Conservation (phyloP, 1,284 basidiomycete genomes). For the Schizophyllum amplum region DNA sequence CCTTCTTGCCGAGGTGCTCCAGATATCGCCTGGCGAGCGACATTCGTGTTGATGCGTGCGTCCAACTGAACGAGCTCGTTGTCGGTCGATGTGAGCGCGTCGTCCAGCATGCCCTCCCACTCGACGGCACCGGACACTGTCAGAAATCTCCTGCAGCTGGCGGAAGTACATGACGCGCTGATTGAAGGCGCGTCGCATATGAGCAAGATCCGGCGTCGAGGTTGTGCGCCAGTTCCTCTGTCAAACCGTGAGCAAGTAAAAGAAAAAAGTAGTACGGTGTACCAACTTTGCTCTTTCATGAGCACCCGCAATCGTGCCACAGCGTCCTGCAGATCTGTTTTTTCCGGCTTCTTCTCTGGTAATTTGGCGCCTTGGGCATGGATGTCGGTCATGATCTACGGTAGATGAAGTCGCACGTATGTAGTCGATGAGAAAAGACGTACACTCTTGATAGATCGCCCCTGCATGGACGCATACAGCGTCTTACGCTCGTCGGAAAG, state of each 20-base stretch:
- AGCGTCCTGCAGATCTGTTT: conserved; percentile 42
- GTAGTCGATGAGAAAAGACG: conserved; percentile 12
- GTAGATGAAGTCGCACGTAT: neutral
- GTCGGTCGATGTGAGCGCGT: conserved; percentile 34
- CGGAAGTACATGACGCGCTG: conserved; percentile 58
- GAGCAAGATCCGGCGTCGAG: conserved; percentile 53
- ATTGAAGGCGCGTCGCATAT: conserved; percentile 70
- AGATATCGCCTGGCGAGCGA: conserved; percentile 65
- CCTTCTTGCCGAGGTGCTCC: conserved; percentile 45
- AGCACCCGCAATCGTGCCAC: conserved; percentile 41
- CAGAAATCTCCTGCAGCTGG: conserved; percentile 76
- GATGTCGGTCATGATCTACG: conserved; percentile 47
- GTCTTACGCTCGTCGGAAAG: conserved; percentile 44
- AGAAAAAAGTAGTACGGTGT: neutral
- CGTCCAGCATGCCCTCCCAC: conserved; percentile 34
- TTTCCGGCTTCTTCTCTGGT: conserved; percentile 44
- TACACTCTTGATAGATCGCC: conserved; percentile 59
- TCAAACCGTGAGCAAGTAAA: no score
- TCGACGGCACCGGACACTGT: conserved; percentile 57
- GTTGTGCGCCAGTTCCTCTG: conserved; percentile 49
- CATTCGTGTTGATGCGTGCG: conserved; percentile 43
- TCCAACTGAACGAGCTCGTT: conserved; percentile 18
- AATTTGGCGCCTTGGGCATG: conserved; percentile 37
- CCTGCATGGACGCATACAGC: conserved; percentile 34
- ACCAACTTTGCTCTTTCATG: conserved; percentile 54